Evolutionary conservation across 257 asterid species (phyloP).

Genomic region (Datura wrightii): DNA sequence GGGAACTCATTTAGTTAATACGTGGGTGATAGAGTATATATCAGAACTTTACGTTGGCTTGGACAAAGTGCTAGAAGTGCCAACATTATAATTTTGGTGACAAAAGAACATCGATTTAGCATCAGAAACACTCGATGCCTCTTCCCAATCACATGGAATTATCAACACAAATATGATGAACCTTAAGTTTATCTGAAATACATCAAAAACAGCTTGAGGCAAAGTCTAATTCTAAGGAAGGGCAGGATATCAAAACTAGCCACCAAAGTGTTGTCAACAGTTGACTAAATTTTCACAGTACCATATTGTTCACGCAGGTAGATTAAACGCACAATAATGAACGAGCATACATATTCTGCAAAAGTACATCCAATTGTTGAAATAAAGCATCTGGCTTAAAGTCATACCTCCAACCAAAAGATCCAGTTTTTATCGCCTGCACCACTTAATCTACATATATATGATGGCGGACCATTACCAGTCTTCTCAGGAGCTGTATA

Average conservation of each 20-base stretch:
- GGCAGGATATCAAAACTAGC: not conserved
- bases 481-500: constrained; percentile 66
- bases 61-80: not conserved
- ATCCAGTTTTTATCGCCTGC: constrained; percentile 79
- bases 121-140: constrained; percentile 8
- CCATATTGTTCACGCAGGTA: not conserved
- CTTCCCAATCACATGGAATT: constrained; percentile 1
- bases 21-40: not conserved
- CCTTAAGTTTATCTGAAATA: not conserved
- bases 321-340: not conserved
- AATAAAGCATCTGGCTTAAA: constrained; percentile 15
- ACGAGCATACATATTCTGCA: not conserved
- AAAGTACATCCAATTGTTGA: constrained; percentile 16
- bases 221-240: not conserved
- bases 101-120: constrained; percentile 22
- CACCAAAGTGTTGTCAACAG: not conserved
- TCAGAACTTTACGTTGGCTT: constrained; percentile 13
- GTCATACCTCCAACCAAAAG: constrained; percentile 94
- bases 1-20: not conserved
- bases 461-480: constrained; percentile 76
- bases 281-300: not conserved
- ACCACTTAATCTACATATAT: constrained; percentile 85
- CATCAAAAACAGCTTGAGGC: not conserved
- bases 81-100: not conserved
- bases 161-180: not conserved